phyloP scores from a whole-genome alignment of 441 rosid species.

The Corymbia citriodora region DNA sequence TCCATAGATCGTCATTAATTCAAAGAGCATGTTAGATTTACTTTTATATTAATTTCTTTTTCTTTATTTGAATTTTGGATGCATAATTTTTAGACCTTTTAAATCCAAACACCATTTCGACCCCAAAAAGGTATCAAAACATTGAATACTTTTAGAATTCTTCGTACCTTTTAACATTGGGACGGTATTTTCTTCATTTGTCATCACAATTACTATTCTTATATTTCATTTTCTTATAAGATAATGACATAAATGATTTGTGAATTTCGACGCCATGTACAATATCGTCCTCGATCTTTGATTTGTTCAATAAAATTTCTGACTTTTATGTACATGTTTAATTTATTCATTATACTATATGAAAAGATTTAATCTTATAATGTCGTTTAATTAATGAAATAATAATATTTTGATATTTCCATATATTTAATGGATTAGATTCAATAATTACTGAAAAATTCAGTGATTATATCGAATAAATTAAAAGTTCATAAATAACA shows the following conservation, averaged over 20 bases:
- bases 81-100: not conserved
- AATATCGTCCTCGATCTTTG: accelerated
- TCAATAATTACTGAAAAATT: accelerated
- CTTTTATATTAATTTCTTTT: not conserved
- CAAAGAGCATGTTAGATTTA: not conserved
- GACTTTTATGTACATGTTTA: accelerated
- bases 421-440: accelerated
- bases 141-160: accelerated
- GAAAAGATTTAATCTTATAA: not conserved
- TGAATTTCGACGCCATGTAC: accelerated
- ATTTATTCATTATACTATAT: accelerated
- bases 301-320: too few species aligned
- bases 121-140: too few species aligned
- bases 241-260: accelerated
- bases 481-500: accelerated
- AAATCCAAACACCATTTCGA: too few species aligned
- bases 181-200: not conserved
- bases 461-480: accelerated
- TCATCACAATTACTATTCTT: not conserved
- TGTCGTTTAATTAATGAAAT: not conserved
- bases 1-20: not conserved
- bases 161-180: accelerated
- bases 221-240: accelerated
- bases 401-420: accelerated
- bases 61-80: accelerated